Base-by-base conservation (phyloP, 2,329 filamentous ascomycete species). In the Alternaria atra region DNA sequence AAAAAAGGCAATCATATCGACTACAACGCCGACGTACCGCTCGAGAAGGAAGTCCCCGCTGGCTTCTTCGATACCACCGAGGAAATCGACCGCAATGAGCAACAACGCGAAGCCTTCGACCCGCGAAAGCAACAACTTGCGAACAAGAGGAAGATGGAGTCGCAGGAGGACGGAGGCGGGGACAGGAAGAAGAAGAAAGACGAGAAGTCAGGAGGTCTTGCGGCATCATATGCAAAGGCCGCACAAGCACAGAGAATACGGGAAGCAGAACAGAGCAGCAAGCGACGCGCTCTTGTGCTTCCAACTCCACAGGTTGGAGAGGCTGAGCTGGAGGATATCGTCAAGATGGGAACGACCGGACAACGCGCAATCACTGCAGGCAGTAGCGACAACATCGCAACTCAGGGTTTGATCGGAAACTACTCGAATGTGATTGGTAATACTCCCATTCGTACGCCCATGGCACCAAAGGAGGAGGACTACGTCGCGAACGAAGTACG, bases 1-100 rank as follows among this genome's bases (percentile, higher is more conserved):
- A 89, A 91, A 62, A 98, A 98, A 83, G 90, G 93, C 83, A 95
- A 95, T 0, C 91, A 98, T 82, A 99, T 99, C 93, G 95, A 99
- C 80, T 99, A 99, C 84, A 99, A 99, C 80, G 95, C 95, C 71
- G 95, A 99, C 72, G 97, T 99, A 67, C 95, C 95, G 0, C 98
- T 99, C 68, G 95, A 99, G 79, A 97, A 95, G 80, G 91, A 92
- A 66, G 90, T 95, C 0, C 90, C 91, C 0, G 83, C 89, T 23
- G 95, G 95, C 12, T 99, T 99, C 77, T 97, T 94, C 81, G 94
- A 99, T 77, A 99, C 95, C 0, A 84, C 84, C 4, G 93, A 97
- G 13, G 95, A 99, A 76, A 84, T 91, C 67, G 81, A 83, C 5
- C 85, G 84, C 67, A 99, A 99, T 78, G 94, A 99, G 79, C 87